Base-by-base conservation (phyloP, 2,329 filamentous ascomycete genomes). In the Apiospora aurea region DNA sequence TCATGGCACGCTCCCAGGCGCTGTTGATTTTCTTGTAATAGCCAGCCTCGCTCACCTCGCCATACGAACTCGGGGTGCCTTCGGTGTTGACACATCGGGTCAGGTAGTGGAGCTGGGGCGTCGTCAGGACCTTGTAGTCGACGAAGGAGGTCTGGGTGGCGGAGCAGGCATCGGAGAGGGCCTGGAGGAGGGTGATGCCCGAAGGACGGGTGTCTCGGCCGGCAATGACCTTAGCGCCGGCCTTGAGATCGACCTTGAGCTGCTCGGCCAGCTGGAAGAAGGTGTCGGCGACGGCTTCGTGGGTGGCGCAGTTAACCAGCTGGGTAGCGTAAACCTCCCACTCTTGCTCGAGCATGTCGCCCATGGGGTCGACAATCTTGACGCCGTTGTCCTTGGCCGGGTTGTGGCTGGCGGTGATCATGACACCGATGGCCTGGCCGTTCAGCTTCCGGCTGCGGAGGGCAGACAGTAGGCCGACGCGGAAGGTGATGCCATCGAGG, bases 21-120 rank as follows among this genome's bases (percentile, higher is more conserved):
- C 90, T 88, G 53, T 90, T 89, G 70, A 98, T 89, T 87, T 99
- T 99, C 84, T 96, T 90, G 83, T 98, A 98, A 85, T 99, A 99
- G 47, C 96, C 96, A 72, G 90, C 87, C 85, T 98, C 96, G 74
- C 93, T 97, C 70, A 94, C 90, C 80, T 94, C 91, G 72, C 96
- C 96, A 80, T 98, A 99, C 24, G 94, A 90, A 77, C 95, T 92
- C 71, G 93, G 92, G 2, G 94, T 97, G 73, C 93, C 94, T 78
- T 96, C 89, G 0, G 96, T 98, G 85, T 99, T 99, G 84, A 95
- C 90, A 82, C 95, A 97, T 75, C 96, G 94, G 44, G 96, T 96
- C 75, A 98, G 88, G 84, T 99, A 99, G 86, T 99, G 96, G 72
- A 99, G 89, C 85, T 98, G 96, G n/a, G 96, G 96, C 4, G 96